Evolutionary conservation across 169 alveolate genomes (phyloP).

Genomic region (Besnoitia besnoiti): DNA sequence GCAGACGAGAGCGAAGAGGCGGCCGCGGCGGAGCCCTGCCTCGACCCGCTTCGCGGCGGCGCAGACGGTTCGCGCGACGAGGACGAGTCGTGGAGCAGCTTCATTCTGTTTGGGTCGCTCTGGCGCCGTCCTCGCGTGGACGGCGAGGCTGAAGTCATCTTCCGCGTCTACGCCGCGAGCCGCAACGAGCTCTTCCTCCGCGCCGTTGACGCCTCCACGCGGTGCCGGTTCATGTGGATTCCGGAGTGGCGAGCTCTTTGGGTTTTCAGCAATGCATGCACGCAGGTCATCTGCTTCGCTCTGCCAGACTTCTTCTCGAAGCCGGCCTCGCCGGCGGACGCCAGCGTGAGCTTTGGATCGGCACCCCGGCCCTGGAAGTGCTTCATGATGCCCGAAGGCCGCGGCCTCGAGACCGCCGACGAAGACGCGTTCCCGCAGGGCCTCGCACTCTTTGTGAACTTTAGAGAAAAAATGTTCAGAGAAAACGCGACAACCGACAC

Average conservation of each 20-base stretch:
- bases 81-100: background rate
- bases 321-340: background rate
- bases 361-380: background rate
- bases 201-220: background rate
- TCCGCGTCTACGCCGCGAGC: background rate
- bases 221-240: background rate
- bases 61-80: background rate
- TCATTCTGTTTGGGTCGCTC: background rate
- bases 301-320: background rate
- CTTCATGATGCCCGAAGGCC: conserved; percentile 39
- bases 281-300: conserved; percentile 30
- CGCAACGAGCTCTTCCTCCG: background rate
- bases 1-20: background rate
- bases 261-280: conserved; percentile 32
- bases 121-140: background rate
- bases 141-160: background rate
- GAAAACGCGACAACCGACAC: conserved; percentile 33
- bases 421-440: conserved; percentile 41
- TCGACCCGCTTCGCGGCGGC: background rate
- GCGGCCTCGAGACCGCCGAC: conserved; percentile 31
- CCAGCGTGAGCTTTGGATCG: background rate
- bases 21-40: background rate
- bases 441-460: background rate
- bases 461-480: background rate
- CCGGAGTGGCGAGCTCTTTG: background rate